These are phyloP conservation scores for Chionographis japonica DNA, from an alignment of 106 monocot species.

Conservation along the genomic window DNA sequence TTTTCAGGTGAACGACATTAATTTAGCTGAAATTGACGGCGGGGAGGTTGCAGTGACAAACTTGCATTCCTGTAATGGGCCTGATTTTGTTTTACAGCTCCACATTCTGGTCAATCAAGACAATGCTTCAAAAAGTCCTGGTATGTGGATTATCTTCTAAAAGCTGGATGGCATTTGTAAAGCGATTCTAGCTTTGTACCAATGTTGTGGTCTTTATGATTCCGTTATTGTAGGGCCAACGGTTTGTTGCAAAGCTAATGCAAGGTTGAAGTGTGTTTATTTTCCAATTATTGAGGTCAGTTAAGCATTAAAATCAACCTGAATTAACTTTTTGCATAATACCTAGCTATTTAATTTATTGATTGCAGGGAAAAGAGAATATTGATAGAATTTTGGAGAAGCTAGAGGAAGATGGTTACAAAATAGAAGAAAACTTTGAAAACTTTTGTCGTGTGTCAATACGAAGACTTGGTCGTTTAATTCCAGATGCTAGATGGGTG, in stretches of 20 bases:
- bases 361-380: conserved; percentile 30
- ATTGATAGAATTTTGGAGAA: conserved; percentile 37
- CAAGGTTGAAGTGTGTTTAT: conserved; percentile 30
- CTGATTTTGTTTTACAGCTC: conserved; percentile 28
- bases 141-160: conserved; percentile 2
- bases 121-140: conserved; percentile 4
- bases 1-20: conserved; percentile 30
- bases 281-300: conserved; percentile 33
- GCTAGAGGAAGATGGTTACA: conserved; percentile 16
- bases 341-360: neutral
- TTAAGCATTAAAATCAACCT: neutral
- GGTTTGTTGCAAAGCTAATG: conserved; percentile 21
- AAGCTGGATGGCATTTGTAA: neutral
- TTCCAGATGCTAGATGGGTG: conserved; percentile 47
- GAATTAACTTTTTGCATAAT: neutral
- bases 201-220: neutral
- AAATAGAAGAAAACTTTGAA: conserved; percentile 18
- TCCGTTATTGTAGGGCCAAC: conserved; percentile 5
- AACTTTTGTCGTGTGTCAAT: conserved; percentile 31
- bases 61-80: conserved; percentile 39
- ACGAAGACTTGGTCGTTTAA: conserved; percentile 31
- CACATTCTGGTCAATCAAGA: neutral
- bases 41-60: conserved; percentile 36
- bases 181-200: neutral
- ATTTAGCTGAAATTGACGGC: conserved; percentile 32